These are phyloP conservation scores for Gossypium schwendimanii DNA, from an alignment of 441 rosid species.

Conservation along the genomic window DNA sequence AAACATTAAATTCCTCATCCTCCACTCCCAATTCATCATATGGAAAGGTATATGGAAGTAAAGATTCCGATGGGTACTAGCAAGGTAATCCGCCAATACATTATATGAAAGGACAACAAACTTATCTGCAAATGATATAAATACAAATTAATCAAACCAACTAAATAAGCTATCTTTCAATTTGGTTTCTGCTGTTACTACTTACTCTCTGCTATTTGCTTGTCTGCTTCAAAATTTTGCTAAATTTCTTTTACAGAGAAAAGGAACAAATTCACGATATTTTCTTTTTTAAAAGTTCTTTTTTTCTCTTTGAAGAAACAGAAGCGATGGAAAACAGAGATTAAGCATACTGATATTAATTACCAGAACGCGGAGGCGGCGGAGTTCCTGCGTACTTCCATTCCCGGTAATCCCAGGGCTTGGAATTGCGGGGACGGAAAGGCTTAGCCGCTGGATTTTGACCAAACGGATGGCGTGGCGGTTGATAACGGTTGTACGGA, in stretches of 20 bases:
- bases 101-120: slow-evolving; percentile 77
- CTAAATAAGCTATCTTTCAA: neutral
- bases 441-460: slow-evolving; percentile 39
- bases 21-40: slow-evolving; percentile 77
- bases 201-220: neutral
- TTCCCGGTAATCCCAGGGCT: slow-evolving; percentile 55
- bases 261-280: neutral
- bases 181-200: neutral
- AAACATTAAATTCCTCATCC: slow-evolving; percentile 60
- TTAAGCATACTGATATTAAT: neutral
- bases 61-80: slow-evolving; percentile 62
- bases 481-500: slow-evolving; percentile 28
- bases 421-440: slow-evolving; percentile 35
- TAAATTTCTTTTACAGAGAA: neutral
- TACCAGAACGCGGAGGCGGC: slow-evolving; percentile 56
- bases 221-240: neutral
- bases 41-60: slow-evolving; percentile 72
- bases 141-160: neutral
- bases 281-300: neutral
- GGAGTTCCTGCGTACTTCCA: slow-evolving; percentile 61
- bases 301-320: neutral
- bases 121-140: slow-evolving; percentile 42
- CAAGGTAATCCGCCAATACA: slow-evolving; percentile 79
- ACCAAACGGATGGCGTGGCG: slow-evolving; percentile 27
- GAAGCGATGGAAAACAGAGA: neutral